Evolutionary conservation across 495 filamentous ascomycete species (phyloP).

Genomic region (Rostrohypoxylon terebratum): DNA sequence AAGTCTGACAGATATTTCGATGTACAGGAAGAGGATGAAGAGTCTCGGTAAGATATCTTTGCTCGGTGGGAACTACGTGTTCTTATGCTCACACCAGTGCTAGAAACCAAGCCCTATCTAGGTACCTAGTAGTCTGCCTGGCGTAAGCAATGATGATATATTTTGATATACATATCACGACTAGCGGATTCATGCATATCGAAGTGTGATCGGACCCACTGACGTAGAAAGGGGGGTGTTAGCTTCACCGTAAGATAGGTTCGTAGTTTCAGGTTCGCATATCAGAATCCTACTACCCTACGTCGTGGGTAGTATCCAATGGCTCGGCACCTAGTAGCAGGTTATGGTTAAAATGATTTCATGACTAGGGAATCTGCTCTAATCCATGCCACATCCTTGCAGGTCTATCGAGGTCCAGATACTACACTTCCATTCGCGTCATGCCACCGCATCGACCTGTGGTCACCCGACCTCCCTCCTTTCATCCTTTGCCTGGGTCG

Average conservation of each 20-base stretch:
- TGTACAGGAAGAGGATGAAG: conserved; percentile 1
- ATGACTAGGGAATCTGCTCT: neutral
- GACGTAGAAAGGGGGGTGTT: conserved; percentile 8
- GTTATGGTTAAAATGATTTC: conserved; percentile 4
- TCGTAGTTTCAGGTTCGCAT: conserved; percentile 16
- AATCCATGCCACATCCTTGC: conserved; percentile 5
- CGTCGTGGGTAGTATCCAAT: conserved; percentile 8
- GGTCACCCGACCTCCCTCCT: conserved; percentile 9
- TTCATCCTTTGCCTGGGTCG: neutral
- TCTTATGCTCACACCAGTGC: conserved; percentile 15
- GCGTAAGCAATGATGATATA: conserved; percentile 2
- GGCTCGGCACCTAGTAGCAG: conserved; percentile 17
- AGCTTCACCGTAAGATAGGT: conserved; percentile 17
- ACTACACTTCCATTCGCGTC: conserved; percentile 13
- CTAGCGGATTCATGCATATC: neutral
- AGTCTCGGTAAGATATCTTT: neutral
- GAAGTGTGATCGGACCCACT: neutral
- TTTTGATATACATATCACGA: conserved; percentile 16
- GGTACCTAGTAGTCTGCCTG: conserved; percentile 1
- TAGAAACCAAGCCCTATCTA: neutral
- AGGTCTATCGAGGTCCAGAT: conserved; percentile 15
- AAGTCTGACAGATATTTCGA: neutral
- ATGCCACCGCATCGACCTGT: conserved; percentile 3
- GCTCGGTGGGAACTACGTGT: conserved; percentile 1
- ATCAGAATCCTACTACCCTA: conserved; percentile 5